Evolutionary conservation across 768 basidiomycete genomes (phyloP).

Genomic region (Serendipita sp.): DNA sequence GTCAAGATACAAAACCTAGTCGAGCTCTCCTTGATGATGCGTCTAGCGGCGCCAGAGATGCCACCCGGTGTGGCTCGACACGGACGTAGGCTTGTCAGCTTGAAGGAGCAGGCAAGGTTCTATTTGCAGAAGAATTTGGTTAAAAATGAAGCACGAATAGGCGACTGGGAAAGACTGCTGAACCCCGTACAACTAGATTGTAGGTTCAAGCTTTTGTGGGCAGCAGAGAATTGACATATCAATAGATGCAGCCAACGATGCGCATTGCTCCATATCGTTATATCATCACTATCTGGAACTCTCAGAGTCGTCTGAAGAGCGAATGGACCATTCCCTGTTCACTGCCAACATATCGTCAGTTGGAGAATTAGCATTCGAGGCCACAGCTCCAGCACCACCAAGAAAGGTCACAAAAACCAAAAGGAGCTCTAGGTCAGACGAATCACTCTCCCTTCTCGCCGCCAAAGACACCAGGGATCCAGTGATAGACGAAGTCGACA

Average conservation of each 20-base stretch:
- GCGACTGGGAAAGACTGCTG: conserved; percentile 52
- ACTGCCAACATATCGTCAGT: neutral
- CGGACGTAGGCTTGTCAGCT: conserved; percentile 40
- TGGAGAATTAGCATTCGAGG: neutral
- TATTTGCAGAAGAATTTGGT: conserved; percentile 37
- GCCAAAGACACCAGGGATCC: too few relatives aligned
- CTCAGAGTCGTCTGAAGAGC: neutral
- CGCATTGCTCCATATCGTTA: conserved; percentile 13
- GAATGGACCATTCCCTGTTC: neutral
- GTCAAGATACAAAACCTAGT: conserved; percentile 36
- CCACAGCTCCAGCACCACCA: neutral
- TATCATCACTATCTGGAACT: neutral
- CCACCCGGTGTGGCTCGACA: too few relatives aligned
- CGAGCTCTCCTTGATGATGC: conserved; percentile 54
- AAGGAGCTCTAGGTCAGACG: neutral
- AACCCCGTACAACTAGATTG: conserved; percentile 38
- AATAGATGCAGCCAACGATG: conserved; percentile 58
- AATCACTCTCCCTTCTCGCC: too few relatives aligned
- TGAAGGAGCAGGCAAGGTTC: conserved; percentile 8
- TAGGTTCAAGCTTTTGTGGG: conserved; percentile 22
- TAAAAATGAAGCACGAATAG: conserved; percentile 39
- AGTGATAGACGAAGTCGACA: too few relatives aligned
- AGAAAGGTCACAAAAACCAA: too few relatives aligned
- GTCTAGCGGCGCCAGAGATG: conserved; percentile 43
- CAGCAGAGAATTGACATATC: conserved; percentile 10